Evolutionary conservation across 192 early-diverging fungal genomes (phyloP).

Genomic region (Powellomyces hirtus): DNA sequence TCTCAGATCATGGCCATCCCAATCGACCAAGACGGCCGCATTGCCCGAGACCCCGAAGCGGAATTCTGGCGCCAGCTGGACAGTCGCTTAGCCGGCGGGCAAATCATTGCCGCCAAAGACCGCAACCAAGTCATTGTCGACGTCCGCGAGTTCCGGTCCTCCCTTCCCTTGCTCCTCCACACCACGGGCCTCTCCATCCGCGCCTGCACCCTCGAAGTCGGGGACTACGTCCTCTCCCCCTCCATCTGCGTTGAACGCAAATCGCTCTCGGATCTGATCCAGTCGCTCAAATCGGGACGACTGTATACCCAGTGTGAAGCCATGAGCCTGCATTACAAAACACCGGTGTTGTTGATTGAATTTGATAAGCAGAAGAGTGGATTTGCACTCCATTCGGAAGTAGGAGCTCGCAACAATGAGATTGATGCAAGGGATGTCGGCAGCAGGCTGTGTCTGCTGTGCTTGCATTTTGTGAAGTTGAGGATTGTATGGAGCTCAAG

Average conservation of each 20-base stretch:
- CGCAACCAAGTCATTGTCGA: constrained; percentile 73
- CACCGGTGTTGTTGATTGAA: constrained; percentile 84
- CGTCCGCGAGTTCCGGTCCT: constrained; percentile 87
- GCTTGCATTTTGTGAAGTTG: constrained; percentile 80
- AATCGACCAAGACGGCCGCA: constrained; percentile 59
- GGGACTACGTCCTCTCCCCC: constrained; percentile 90
- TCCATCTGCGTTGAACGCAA: constrained; percentile 90
- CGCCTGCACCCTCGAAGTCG: constrained; percentile 85
- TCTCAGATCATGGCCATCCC: constrained; percentile 78
- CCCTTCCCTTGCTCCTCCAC: constrained; percentile 85
- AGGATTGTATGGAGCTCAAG: constrained; percentile 84
- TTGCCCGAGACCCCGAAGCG: constrained; percentile 42
- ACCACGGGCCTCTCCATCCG: constrained; percentile 68
- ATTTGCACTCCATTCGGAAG: constrained; percentile 52
- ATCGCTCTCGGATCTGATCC: constrained; percentile 82
- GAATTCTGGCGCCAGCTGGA: constrained; percentile 53
- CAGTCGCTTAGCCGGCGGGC: constrained; percentile 67
- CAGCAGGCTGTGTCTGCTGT: constrained; percentile 53
- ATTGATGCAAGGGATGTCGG: constrained; percentile 29
- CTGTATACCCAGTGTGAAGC: constrained; percentile 88
- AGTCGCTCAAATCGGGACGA: constrained; percentile 77
- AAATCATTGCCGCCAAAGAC: constrained; percentile 18
- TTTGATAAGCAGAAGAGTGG: constrained; percentile 80
- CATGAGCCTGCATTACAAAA: constrained; percentile 80
- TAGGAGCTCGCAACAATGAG: not conserved